A percentile compares a stretch with the other conserved stretches of the same genome.
phyloP scores from a whole-genome alignment of 805 yeast genomes.

The Candida maltosa region DNA sequence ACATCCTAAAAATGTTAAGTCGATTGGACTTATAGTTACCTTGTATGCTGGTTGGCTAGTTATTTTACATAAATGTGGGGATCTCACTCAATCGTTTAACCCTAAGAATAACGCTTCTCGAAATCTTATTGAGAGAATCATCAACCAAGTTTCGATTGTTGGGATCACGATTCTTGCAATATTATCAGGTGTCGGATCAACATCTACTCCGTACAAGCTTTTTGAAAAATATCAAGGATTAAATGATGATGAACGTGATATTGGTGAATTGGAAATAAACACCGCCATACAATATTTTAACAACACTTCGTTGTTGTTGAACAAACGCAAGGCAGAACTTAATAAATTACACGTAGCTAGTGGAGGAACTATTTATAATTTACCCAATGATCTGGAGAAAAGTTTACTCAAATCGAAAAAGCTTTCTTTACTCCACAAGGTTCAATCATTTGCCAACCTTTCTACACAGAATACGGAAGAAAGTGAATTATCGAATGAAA shows the following conservation, averaged over 20 bases:
- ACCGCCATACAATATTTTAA: constrained; percentile 36
- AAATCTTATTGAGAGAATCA: constrained; percentile 31
- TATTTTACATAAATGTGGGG: constrained; percentile 31
- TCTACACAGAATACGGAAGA: constrained; percentile 21
- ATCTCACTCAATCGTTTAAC: constrained; percentile 22
- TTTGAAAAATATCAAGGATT: constrained; percentile 10
- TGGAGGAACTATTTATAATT: constrained; percentile 26
- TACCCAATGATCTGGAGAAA: constrained; percentile 11
- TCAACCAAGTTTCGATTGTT: constrained; percentile 43
- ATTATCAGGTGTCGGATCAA: constrained; percentile 51
- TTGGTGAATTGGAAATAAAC: constrained; percentile 31
- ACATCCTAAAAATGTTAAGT: constrained; percentile 13
- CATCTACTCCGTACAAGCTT: constrained; percentile 40
- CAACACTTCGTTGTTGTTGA: constrained; percentile 34
- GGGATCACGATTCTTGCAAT: constrained; percentile 51
- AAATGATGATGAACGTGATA: constrained; percentile 2
- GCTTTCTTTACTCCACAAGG: constrained; percentile 33
- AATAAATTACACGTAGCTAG: constrained; percentile 12
- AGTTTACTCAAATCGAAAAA: constrained; percentile 14
- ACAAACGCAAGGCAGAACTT: constrained; percentile 31
- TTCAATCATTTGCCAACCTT: constrained; percentile 40
- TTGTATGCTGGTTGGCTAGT: constrained; percentile 29
- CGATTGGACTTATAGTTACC: constrained; percentile 8
- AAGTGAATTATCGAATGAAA: constrained; percentile 35
- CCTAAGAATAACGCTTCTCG: constrained; percentile 13